phyloP scores from a whole-genome alignment of 164 flowering plant species.

The Piper betle region DNA sequence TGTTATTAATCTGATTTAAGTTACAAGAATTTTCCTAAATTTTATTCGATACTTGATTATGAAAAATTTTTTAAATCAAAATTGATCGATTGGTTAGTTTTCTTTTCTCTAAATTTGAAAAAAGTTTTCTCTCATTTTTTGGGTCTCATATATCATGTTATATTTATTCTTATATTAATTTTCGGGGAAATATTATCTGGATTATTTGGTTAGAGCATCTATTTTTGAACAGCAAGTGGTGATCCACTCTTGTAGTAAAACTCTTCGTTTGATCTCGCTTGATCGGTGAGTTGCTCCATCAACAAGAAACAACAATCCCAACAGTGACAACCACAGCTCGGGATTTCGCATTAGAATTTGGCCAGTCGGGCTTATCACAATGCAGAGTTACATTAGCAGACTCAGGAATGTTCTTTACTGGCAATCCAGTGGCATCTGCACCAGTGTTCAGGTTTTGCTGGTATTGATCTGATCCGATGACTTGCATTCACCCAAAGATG shows the following conservation, averaged over 20 bases:
- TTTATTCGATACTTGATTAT: no score
- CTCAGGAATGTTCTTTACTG: slow-evolving; percentile 41
- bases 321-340: slow-evolving; percentile 24
- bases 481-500: slow-evolving; percentile 32
- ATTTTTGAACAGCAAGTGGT: no score
- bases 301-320: slow-evolving; percentile 31
- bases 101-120: no score
- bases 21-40: no score
- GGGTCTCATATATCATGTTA: no score
- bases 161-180: no score
- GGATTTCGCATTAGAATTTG: slow-evolving; percentile 16
- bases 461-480: slow-evolving; percentile 14
- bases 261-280: slow-evolving; percentile 53
- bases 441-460: slow-evolving; percentile 46
- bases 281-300: slow-evolving; percentile 30
- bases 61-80: no score
- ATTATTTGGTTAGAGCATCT: no score
- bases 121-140: no score
- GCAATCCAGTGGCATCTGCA: slow-evolving; percentile 13
- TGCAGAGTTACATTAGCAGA: slow-evolving; percentile 39
- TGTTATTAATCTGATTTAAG: no score
- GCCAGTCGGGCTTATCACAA: slow-evolving; percentile 28
- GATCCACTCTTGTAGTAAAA: slow-evolving; percentile 52
- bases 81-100: no score
- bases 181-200: no score